phyloP scores from a whole-genome alignment of 345 rosid species.

The Garcia nutans region DNA sequence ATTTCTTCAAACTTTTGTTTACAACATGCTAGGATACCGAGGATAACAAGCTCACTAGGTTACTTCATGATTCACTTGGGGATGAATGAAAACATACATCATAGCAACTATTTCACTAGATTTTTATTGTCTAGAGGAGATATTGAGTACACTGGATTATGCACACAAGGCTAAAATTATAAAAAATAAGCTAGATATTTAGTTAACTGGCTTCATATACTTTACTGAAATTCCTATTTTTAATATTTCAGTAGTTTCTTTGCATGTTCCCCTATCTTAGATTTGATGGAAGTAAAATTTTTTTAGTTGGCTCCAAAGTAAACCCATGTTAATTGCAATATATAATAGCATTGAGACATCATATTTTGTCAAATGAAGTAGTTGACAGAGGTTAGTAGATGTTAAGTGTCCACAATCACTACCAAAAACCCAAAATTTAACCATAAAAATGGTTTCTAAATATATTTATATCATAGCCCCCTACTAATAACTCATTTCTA shows the following conservation, averaged over 20 bases:
- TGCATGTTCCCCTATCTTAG: too few species aligned
- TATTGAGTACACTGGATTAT: constrained; percentile 92
- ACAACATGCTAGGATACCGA: constrained; percentile 38
- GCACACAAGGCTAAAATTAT: constrained; percentile 97
- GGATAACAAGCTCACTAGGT: constrained; percentile 99
- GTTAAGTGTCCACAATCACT: too few species aligned
- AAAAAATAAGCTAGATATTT: constrained; percentile 57
- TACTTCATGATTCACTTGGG: constrained; percentile 97
- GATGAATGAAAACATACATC: constrained; percentile 97
- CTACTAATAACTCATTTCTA: too few species aligned
- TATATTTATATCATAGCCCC: too few species aligned
- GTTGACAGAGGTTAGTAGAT: not conserved
- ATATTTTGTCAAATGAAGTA: not conserved
- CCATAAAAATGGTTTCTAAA: too few species aligned
- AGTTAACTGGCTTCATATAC: too few species aligned
- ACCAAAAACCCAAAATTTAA: too few species aligned
- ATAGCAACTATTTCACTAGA: constrained; percentile 99
- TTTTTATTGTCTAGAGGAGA: constrained; percentile 96
- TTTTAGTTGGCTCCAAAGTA: not conserved
- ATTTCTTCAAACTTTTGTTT: constrained; percentile 13
- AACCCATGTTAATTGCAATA: not conserved
- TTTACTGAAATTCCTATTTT: too few species aligned
- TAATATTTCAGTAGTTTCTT: too few species aligned
- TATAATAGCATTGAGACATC: not conserved
- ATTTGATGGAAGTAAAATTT: too few species aligned